phyloP scores from a whole-genome alignment of 768 basidiomycete genomes.

The Lactarius vividus region DNA sequence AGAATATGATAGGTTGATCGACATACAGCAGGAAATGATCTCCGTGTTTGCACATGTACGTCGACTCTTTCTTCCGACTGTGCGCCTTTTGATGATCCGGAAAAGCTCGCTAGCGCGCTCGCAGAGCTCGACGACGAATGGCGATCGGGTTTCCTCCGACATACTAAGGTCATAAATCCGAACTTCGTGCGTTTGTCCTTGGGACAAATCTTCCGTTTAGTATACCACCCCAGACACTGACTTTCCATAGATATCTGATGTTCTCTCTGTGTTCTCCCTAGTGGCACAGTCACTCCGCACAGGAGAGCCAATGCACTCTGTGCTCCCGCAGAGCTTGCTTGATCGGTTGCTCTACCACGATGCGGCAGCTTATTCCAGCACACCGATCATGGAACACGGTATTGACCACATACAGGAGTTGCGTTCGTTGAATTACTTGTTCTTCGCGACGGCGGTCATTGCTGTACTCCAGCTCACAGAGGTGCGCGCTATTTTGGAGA shows the following conservation, averaged over 20 bases:
- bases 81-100: background rate
- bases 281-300: conserved; percentile 46
- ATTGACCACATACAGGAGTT: conserved; percentile 21
- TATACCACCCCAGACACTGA: background rate
- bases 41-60: conserved; percentile 39
- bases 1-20: conserved; percentile 44
- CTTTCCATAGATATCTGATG: conserved; percentile 39
- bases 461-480: conserved; percentile 23
- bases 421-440: conserved; percentile 25
- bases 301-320: conserved; percentile 44
- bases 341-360: conserved; percentile 48
- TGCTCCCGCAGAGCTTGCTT: conserved; percentile 41
- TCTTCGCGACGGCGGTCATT: conserved; percentile 25
- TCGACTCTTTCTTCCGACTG: conserved; percentile 9
- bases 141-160: conserved; percentile 41
- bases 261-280: conserved; percentile 38
- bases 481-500: conserved; percentile 8
- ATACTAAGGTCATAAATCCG: conserved; percentile 52
- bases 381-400: conserved; percentile 3
- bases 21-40: conserved; percentile 43
- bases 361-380: conserved; percentile 20
- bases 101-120: conserved; percentile 43
- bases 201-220: background rate
- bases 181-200: conserved; percentile 43
- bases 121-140: conserved; percentile 42